A percentile compares a stretch with the other conserved stretches of the same genome.
phyloP scores from a whole-genome alignment of 306 rosid genomes.

The Dryas alaskensis region DNA sequence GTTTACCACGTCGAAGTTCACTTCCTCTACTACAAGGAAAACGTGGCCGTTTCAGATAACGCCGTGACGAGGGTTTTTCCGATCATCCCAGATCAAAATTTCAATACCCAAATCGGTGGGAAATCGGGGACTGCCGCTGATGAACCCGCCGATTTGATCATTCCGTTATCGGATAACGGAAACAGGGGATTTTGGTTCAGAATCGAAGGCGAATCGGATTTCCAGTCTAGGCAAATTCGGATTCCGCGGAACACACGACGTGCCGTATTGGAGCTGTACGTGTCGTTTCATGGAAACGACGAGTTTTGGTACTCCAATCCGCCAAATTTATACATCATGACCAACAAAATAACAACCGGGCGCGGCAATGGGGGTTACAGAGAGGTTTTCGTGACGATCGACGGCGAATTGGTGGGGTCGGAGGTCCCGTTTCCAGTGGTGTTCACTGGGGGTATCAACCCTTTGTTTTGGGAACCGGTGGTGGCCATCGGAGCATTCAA shows the following conservation, averaged over 20 bases:
- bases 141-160: conserved; percentile 53
- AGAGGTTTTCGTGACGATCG: conserved; percentile 60
- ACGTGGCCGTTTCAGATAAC: not conserved
- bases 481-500: conserved; percentile 80
- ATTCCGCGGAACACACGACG: conserved; percentile 59
- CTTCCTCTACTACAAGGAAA: conserved; percentile 35
- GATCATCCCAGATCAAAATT: not conserved
- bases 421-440: conserved; percentile 84
- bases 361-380: conserved; percentile 77
- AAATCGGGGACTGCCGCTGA: not conserved
- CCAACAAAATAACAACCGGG: conserved; percentile 49
- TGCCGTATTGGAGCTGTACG: conserved; percentile 57
- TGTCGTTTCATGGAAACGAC: conserved; percentile 78
- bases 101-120: not conserved
- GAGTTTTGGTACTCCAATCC: conserved; percentile 94
- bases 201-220: conserved; percentile 44
- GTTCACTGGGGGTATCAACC: conserved; percentile 79
- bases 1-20: conserved; percentile 57
- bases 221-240: conserved; percentile 29
- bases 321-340: conserved; percentile 51
- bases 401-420: conserved; percentile 57
- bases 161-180: conserved; percentile 63
- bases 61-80: conserved; percentile 23
- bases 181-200: conserved; percentile 69
- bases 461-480: conserved; percentile 73